phyloP scores from a whole-genome alignment of 805 yeast genomes.

The Yamadazyma sp. region DNA sequence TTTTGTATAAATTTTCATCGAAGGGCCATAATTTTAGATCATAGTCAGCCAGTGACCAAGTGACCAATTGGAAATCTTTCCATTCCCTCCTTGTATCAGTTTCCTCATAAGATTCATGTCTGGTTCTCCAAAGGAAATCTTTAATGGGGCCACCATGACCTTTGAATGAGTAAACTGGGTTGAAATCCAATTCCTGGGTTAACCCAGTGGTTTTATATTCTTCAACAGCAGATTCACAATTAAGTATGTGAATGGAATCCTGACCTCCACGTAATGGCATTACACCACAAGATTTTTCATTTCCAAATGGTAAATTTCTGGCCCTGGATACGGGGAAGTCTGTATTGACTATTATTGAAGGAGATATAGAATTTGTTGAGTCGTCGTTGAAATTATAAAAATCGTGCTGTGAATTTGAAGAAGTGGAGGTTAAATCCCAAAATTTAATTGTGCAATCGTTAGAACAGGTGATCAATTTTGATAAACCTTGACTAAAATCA shows the following conservation, averaged over 20 bases:
- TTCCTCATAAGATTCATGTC: slow-evolving; percentile 39
- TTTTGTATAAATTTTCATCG: slow-evolving; percentile 32
- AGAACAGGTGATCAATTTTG: slow-evolving; percentile 73
- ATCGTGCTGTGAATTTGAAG: slow-evolving; percentile 12
- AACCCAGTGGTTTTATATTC: slow-evolving; percentile 21
- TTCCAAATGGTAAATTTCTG: slow-evolving; percentile 84
- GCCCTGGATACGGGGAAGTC: slow-evolving; percentile 90
- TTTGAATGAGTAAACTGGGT: slow-evolving; percentile 59
- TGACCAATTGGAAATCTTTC: slow-evolving; percentile 84
- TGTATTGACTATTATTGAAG: slow-evolving; percentile 60
- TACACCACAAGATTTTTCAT: slow-evolving; percentile 67
- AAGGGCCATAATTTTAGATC: slow-evolving; percentile 81
- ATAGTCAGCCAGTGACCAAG: slow-evolving; percentile 85
- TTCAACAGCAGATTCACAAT: slow-evolving; percentile 37
- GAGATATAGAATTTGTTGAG: slow-evolving; percentile 22
- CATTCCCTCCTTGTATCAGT: slow-evolving; percentile 54
- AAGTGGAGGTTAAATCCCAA: slow-evolving; percentile 62
- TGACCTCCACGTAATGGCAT: slow-evolving; percentile 90
- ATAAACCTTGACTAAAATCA: slow-evolving; percentile 67
- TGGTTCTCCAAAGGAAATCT: slow-evolving; percentile 83
- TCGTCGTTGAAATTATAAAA: slow-evolving; percentile 13
- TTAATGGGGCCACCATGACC: slow-evolving; percentile 85
- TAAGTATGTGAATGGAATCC: slow-evolving; percentile 56
- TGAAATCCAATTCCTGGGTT: slow-evolving; percentile 23
- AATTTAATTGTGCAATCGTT: slow-evolving; percentile 78